These are phyloP conservation scores for Kwoniella pini DNA, from an alignment of 768 basidiomycete genomes.

Conservation along the genomic window DNA sequence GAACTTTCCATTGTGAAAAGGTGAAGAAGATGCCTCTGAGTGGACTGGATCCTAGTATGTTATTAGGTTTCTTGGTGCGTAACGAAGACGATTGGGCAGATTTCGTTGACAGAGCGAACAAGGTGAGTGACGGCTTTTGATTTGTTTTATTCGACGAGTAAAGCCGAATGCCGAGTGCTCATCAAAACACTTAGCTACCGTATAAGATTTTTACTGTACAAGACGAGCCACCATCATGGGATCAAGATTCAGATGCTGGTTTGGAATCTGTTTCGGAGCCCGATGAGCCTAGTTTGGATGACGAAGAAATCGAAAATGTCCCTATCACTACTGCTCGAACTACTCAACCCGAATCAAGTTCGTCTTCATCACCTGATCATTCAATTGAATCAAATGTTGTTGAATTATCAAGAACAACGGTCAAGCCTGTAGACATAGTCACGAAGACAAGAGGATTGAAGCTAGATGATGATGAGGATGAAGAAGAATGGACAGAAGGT, in stretches of 20 bases:
- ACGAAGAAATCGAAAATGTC: slow-evolving; percentile 11
- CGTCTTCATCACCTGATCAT: not conserved
- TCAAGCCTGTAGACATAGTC: slow-evolving; percentile 17
- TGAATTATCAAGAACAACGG: slow-evolving; percentile 18
- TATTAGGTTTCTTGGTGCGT: slow-evolving; percentile 84
- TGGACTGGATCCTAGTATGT: slow-evolving; percentile 93
- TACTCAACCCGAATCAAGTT: no score
- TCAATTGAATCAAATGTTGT: not conserved
- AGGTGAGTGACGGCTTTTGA: slow-evolving; percentile 60
- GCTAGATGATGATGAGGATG: not conserved
- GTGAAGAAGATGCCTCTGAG: slow-evolving; percentile 91
- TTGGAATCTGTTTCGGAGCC: slow-evolving; percentile 75
- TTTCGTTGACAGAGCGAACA: slow-evolving; percentile 68
- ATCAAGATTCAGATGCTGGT: slow-evolving; percentile 65
- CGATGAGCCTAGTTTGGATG: slow-evolving; percentile 38
- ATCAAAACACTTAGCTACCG: slow-evolving; percentile 57
- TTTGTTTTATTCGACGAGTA: no score
- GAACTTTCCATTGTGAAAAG: slow-evolving; percentile 94
- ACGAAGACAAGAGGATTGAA: not conserved
- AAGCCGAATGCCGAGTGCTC: slow-evolving; percentile 3
- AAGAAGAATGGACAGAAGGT: slow-evolving; percentile 17
- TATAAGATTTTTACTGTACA: slow-evolving; percentile 80
- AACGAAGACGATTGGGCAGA: slow-evolving; percentile 85
- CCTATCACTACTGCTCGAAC: not conserved
- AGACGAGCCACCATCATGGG: slow-evolving; percentile 83